phyloP scores from a whole-genome alignment of 2,329 filamentous ascomycete species.

The Dothidotthia symphoricarpi region DNA sequence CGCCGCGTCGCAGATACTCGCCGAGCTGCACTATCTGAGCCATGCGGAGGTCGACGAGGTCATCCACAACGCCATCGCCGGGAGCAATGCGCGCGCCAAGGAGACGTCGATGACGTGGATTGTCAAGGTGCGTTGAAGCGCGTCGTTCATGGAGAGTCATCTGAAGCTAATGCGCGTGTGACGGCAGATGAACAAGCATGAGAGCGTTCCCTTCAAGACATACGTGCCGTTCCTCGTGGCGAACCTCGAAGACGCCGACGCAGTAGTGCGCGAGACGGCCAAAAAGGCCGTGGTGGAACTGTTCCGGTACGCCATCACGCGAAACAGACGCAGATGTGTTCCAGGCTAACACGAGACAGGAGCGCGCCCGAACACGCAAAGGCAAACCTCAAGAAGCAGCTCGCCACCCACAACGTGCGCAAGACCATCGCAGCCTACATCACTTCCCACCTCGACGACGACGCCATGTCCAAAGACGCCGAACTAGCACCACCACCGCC shows the following conservation, averaged over 20 bases:
- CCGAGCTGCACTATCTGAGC: slow-evolving; percentile 70
- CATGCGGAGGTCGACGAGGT: slow-evolving; percentile 74
- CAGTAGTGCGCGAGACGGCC: slow-evolving; percentile 78
- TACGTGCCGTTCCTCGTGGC: slow-evolving; percentile 84
- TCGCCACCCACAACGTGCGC: slow-evolving; percentile 79
- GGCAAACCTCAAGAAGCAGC: slow-evolving; percentile 81
- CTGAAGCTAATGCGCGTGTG: slow-evolving; percentile 12
- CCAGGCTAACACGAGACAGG: slow-evolving; percentile 45
- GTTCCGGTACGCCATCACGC: slow-evolving; percentile 61
- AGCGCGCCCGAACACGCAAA: slow-evolving; percentile 80
- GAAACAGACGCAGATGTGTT: too few relatives aligned
- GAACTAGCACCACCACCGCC: slow-evolving; percentile 22
- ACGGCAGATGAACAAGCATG: slow-evolving; percentile 72
- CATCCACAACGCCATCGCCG: slow-evolving; percentile 72
- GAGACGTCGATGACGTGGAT: slow-evolving; percentile 85
- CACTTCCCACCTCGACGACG: slow-evolving; percentile 72
- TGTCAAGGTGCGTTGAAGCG: slow-evolving; percentile 57
- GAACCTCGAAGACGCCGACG: slow-evolving; percentile 85
- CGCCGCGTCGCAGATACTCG: slow-evolving; percentile 71
- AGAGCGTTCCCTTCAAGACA: slow-evolving; percentile 74
- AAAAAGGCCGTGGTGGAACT: slow-evolving; percentile 82
- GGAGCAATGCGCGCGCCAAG: slow-evolving; percentile 80
- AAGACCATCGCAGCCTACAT: slow-evolving; percentile 83
- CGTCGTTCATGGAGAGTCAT: slow-evolving; percentile 1
- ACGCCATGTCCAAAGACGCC: slow-evolving; percentile 43